Evolutionary conservation across 2,329 filamentous ascomycete species (phyloP), one percentile per base, ranked within the genome.

Genomic region (Epichloe baconii): DNA sequence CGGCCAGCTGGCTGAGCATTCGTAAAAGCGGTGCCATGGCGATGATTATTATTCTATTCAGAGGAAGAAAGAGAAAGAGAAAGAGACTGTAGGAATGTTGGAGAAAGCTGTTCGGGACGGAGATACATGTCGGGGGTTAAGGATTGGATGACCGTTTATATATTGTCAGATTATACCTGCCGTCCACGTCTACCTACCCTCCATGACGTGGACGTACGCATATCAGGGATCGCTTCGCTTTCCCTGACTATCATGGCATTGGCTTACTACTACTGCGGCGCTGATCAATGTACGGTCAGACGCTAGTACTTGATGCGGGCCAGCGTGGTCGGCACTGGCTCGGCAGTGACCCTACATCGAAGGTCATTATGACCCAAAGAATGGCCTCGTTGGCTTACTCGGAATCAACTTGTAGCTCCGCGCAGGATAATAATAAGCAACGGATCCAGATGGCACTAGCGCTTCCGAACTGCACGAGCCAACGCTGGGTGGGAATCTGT

Each of bases 1-100:
- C 26, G 46, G 56, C 54, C 45, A 53, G 44, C 34, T 49, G 47
- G 50, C 53, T n/a, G 34, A 57, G 47, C 26, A 49, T 42, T 38
- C 53, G 52, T 11, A 53, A 19, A 7, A 53, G 26, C 4, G 52
- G 50, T 41, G 51, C 51, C 55, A 57, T 55, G 37, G 19, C 48
- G 41, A 47, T 47, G 40, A 42, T 21, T 21, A 21, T 21, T 42
- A 5, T 3, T 8, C 4, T 11, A 11, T 23, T n/a, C 11, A 19
- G 17, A 19, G 12, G 5, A 12, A 31, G 26, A 15, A 21, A 21
- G 19, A 19, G 19, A 19, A 8, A 8, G 2, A 26, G 8, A 31
- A 31, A 10, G 26, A 10, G 26, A 31, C 26, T 10, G 8, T 11
- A 31, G 26, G 7, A 8, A 7, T 23, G 23, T 23, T 23, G 23